Evolutionary conservation across 768 basidiomycete genomes (phyloP).

Genomic region (Trametes cinnabarina): DNA sequence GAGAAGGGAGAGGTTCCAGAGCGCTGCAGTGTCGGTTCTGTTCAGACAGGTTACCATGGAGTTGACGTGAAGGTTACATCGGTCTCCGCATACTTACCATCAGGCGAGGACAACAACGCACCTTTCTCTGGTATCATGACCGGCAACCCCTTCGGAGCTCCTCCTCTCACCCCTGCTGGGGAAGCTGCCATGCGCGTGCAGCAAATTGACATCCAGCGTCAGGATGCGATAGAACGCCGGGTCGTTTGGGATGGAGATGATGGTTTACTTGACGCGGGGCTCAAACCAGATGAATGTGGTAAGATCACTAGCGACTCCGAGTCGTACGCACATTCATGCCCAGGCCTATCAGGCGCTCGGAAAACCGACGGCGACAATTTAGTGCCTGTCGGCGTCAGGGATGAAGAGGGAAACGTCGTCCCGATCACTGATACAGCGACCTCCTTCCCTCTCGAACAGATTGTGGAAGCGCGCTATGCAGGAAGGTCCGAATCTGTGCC

Average conservation of each 20-base stretch:
- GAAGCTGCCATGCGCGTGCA: slow-evolving; percentile 52
- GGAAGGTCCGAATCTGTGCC: slow-evolving; percentile 54
- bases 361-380: background rate
- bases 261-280: slow-evolving; percentile 43
- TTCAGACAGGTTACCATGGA: slow-evolving; percentile 74
- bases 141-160: slow-evolving; percentile 26
- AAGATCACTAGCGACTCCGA: too few relatives aligned
- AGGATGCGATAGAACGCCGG: slow-evolving; percentile 60
- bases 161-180: slow-evolving; percentile 53
- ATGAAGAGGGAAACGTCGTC: slow-evolving; percentile 53
- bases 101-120: slow-evolving; percentile 57
- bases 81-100: slow-evolving; percentile 71
- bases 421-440: slow-evolving; percentile 34
- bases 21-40: slow-evolving; percentile 61
- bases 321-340: background rate
- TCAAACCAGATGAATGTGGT: too few relatives aligned
- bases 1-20: slow-evolving; percentile 70
- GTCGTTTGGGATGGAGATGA: slow-evolving; percentile 67
- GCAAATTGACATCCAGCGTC: slow-evolving; percentile 57
- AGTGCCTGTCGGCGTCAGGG: slow-evolving; percentile 57
- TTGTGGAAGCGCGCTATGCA: slow-evolving; percentile 46
- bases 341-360: background rate
- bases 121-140: slow-evolving; percentile 48
- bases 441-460: slow-evolving; percentile 15
- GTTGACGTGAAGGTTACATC: slow-evolving; percentile 73